Conservation (phyloP, 352 stramenopile genomes). For the Pythium apleroticum region DNA sequence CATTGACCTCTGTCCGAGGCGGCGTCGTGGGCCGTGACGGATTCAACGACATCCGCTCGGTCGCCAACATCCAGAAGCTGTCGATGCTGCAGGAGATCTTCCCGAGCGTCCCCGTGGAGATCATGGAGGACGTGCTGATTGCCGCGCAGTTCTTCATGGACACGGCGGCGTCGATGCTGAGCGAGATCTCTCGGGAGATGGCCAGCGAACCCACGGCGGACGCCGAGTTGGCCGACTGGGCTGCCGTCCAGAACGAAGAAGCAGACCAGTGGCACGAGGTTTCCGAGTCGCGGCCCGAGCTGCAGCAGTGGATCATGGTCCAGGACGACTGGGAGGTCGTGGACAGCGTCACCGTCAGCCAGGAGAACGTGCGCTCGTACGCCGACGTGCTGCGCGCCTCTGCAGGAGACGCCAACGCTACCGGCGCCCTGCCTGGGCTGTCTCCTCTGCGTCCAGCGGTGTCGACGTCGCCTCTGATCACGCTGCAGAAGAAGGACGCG, state of each 20-base stretch:
- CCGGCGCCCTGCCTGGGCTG: slow-evolving; percentile 1
- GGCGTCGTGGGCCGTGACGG: slow-evolving; percentile 21
- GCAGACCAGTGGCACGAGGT: slow-evolving; percentile 66
- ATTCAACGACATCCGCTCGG: slow-evolving; percentile 30
- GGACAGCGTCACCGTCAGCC: slow-evolving; percentile 32
- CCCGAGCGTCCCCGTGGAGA: slow-evolving; percentile 41
- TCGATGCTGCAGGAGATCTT: slow-evolving; percentile 57
- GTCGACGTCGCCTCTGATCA: slow-evolving; percentile 13
- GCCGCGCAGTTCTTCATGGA: slow-evolving; percentile 70
- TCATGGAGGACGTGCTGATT: slow-evolving; percentile 61
- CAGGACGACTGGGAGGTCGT: slow-evolving; percentile 80
- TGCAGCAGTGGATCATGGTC: slow-evolving; percentile 53
- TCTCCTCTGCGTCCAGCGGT: neutral
- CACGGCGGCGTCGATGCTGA: slow-evolving; percentile 56
- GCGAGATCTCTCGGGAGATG: slow-evolving; percentile 43
- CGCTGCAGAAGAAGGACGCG: slow-evolving; percentile 7
- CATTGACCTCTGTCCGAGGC: neutral
- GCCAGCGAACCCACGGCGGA: neutral
- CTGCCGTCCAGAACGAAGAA: slow-evolving; percentile 37
- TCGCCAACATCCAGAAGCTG: slow-evolving; percentile 48
- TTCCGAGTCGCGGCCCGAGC: slow-evolving; percentile 26
- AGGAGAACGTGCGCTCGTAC: slow-evolving; percentile 49
- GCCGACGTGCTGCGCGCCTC: slow-evolving; percentile 47
- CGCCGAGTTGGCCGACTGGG: slow-evolving; percentile 33
- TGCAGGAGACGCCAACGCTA: slow-evolving; percentile 20